These are phyloP conservation scores for Pyricularia pennisetigena DNA, from an alignment of 2,329 filamentous ascomycete species.

Conservation along the genomic window DNA sequence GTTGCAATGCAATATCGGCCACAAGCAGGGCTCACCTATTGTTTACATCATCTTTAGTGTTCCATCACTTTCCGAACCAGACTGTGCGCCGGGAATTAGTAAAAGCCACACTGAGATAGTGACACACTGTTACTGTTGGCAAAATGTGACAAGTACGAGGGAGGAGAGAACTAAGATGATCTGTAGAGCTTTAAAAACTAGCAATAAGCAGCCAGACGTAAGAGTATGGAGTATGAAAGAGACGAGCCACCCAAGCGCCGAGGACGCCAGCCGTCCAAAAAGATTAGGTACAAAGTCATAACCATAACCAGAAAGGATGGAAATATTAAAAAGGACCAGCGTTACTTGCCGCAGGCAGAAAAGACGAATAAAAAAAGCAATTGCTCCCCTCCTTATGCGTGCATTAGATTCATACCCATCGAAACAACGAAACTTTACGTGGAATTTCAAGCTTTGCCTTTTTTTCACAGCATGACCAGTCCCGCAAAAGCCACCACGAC, in stretches of 20 bases:
- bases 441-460: background rate
- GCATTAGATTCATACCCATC: background rate
- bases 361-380: background rate
- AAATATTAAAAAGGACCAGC: background rate
- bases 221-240: background rate
- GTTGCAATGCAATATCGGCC: no score
- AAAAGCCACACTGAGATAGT: background rate
- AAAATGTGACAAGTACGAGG: background rate
- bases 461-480: constrained; percentile 18
- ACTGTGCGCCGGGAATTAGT: background rate
- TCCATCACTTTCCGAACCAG: background rate
- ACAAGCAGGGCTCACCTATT: no score
- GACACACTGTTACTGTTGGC: background rate
- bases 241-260: background rate
- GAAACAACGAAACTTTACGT: background rate
- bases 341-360: background rate
- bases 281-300: background rate
- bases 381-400: background rate
- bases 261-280: background rate
- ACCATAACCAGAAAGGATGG: background rate
- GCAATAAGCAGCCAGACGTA: background rate
- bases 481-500: constrained; percentile 23
- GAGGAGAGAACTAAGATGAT: background rate
- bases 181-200: background rate
- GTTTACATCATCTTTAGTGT: background rate